Base-by-base conservation (phyloP, 2,329 filamentous ascomycete genomes). In the Botrytis elliptica region DNA sequence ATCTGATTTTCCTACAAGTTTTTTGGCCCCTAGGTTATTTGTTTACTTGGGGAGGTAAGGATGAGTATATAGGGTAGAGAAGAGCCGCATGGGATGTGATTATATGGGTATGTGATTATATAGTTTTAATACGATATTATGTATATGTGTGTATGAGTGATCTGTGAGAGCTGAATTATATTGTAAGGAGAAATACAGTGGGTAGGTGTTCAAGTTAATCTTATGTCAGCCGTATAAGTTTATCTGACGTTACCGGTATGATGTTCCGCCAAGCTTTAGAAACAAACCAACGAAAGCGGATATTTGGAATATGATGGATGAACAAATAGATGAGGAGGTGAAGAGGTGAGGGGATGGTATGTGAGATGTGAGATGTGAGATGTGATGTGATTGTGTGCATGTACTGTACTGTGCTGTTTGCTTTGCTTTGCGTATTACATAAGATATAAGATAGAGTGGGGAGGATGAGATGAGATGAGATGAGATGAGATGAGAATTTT, bases 401-500 rank as follows among this genome's bases (percentile, higher is more conserved):
- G 7, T 52, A n/a, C 42, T 29, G 4, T 55, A 55, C 49, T 52
- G 49, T 52, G 25, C 25, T 49, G 20, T 49, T 25, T 49, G 20
- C 44, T 49, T 22, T 49, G 46, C 46, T 49, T n/a, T 71, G 29
- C 46, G 40, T 29, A 52, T 72, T 71, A 71, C 60, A 66, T 72
- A 66, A 72, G 70, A 72, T 67, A 49, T 40, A 44, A 55, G 49
- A 55, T 55, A 16, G 49, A n/a, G 68, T 66, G 44, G 59, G 69
- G 59, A 66, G 18, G 44, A 29, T 64, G 55, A 42, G 69, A 55
- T 40, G 55, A 66, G 36, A 66, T 72, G 40, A 72, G 70, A 66
- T 71, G 40, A 72, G 70, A 72, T 57, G 40, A 72, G 70, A 72
- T 57, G 40, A 72, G 70, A 72, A 44, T 38, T 25, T 44, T 38